phyloP scores from a whole-genome alignment of 2,329 filamentous ascomycete genomes.

The Venturia oleaginea region DNA sequence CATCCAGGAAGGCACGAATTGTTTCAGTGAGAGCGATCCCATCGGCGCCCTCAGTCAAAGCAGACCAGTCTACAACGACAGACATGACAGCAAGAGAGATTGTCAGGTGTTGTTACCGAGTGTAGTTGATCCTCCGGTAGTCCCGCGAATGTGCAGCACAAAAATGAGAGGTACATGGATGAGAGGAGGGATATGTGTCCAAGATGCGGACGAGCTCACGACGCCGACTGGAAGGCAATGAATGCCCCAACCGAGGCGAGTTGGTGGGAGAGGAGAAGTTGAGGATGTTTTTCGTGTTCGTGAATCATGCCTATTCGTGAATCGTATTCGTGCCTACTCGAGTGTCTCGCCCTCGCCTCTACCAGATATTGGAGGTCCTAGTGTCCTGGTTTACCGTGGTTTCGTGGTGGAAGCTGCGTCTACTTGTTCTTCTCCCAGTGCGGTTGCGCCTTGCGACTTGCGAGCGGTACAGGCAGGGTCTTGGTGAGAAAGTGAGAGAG shows the following conservation, averaged over 20 bases:
- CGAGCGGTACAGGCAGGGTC: background rate
- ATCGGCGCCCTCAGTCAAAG: slow-evolving; percentile 80
- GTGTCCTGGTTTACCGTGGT: background rate
- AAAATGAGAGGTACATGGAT: background rate
- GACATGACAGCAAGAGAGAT: slow-evolving; percentile 56
- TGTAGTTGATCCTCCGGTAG: slow-evolving; percentile 6
- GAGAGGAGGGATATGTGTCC: slow-evolving; percentile 2
- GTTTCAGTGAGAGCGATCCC: slow-evolving; percentile 73
- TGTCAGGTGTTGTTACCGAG: slow-evolving; percentile 4
- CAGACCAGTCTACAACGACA: slow-evolving; percentile 95
- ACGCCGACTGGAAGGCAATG: background rate
- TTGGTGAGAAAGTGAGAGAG: background rate
- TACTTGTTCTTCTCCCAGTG: too few species aligned
- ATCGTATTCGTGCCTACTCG: background rate
- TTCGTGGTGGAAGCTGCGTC: background rate
- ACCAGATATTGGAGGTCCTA: background rate
- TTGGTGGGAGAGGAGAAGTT: background rate
- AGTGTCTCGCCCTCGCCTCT: background rate
- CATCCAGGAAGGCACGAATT: slow-evolving; percentile 89
- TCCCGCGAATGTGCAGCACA: background rate
- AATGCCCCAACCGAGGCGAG: background rate
- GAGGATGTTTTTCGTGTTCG: background rate
- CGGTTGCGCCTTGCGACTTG: background rate
- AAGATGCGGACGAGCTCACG: background rate
- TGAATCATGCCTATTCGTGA: background rate